Conservation (phyloP, 1,284 basidiomycete species). For the Cystobasidiaceae sp. region DNA sequence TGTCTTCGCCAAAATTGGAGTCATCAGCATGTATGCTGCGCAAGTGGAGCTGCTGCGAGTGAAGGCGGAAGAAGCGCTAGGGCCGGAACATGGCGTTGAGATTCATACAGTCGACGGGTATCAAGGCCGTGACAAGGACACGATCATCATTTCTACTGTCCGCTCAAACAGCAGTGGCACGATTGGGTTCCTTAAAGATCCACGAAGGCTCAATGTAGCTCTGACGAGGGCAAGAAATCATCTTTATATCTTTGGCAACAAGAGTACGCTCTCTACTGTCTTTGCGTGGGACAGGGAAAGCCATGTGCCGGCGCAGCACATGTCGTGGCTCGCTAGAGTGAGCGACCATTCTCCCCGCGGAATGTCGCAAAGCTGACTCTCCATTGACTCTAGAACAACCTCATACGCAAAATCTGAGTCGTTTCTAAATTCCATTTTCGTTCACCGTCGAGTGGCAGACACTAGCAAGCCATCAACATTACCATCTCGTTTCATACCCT, state of each 20-base stretch:
- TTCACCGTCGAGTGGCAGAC: too few species aligned
- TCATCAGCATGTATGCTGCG: slow-evolving; percentile 79
- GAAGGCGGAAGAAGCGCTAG: slow-evolving; percentile 4
- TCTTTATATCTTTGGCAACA: slow-evolving; percentile 62
- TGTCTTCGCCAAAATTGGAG: slow-evolving; percentile 67
- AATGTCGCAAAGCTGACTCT: not conserved
- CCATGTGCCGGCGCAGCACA: slow-evolving; percentile 4
- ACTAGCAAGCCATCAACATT: too few species aligned
- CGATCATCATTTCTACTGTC: slow-evolving; percentile 85
- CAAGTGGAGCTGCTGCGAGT: slow-evolving; percentile 62
- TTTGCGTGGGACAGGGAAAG: not conserved
- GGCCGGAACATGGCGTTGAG: slow-evolving; percentile 58
- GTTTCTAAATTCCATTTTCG: too few species aligned
- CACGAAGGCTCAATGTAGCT: slow-evolving; percentile 71
- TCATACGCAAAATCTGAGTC: too few species aligned
- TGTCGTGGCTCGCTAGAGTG: slow-evolving; percentile 5
- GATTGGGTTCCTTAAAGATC: slow-evolving; percentile 86
- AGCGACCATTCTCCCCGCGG: not conserved
- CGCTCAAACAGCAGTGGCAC: slow-evolving; percentile 66
- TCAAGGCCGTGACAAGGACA: slow-evolving; percentile 85
- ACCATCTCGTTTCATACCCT: too few species aligned
- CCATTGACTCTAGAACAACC: not conserved
- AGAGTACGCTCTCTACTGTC: slow-evolving; percentile 51
- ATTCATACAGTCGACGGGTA: slow-evolving; percentile 89
- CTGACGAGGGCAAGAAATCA: slow-evolving; percentile 64